phyloP scores from a whole-genome alignment of 768 basidiomycete species.

The Trichaptum fuscoviolaceum region DNA sequence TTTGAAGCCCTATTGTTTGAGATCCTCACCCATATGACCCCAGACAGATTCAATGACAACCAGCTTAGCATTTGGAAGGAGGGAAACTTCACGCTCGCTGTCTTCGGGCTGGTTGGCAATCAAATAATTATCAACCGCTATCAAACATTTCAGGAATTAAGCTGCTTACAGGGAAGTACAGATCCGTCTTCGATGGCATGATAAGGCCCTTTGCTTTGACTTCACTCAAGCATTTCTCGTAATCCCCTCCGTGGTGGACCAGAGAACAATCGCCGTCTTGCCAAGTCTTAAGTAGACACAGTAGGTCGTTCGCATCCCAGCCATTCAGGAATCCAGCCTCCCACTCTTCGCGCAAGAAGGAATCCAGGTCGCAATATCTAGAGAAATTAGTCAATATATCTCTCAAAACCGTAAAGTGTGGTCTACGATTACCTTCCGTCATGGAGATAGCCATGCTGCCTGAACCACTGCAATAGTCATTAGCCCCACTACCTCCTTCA shows the following conservation, averaged over 20 bases:
- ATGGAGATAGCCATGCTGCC: slow-evolving; percentile 40
- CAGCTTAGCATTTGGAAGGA: slow-evolving; percentile 38
- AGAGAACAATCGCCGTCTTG: slow-evolving; percentile 42
- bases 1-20: not conserved
- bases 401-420: not conserved
- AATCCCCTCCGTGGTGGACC: slow-evolving; percentile 38
- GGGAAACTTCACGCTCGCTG: slow-evolving; percentile 41
- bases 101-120: slow-evolving; percentile 45
- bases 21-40: slow-evolving; percentile 49
- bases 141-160: not conserved
- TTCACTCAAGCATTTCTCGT: slow-evolving; percentile 32
- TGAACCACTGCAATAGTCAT: slow-evolving; percentile 41
- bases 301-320: slow-evolving; percentile 55
- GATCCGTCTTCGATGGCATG: slow-evolving; percentile 55
- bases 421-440: slow-evolving; percentile 27
- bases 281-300: slow-evolving; percentile 48
- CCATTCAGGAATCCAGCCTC: slow-evolving; percentile 35
- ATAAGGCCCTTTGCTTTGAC: slow-evolving; percentile 51
- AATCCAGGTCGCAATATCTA: slow-evolving; percentile 43
- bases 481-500: not conserved
- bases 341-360: slow-evolving; percentile 50
- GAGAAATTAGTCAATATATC: not conserved
- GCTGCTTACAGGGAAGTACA: slow-evolving; percentile 46
- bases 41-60: slow-evolving; percentile 51
- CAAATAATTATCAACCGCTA: not conserved